A percentile compares a stretch with the other conserved stretches of the same genome.
Conservation (phyloP, 768 basidiomycete species). For the Rhodotorula babjevae region DNA sequence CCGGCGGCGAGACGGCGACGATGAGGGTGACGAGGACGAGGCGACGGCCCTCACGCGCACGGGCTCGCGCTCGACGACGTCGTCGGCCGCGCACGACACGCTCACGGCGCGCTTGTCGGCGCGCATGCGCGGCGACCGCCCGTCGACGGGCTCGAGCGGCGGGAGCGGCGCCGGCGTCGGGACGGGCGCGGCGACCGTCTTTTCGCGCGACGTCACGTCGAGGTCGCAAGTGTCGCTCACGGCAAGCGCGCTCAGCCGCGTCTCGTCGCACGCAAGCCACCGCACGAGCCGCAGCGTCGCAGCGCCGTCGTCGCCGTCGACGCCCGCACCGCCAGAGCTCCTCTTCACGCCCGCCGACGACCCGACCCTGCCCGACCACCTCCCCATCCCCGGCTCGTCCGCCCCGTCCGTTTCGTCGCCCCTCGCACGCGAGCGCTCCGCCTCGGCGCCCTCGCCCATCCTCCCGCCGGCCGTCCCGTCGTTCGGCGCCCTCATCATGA, state of each 20-base stretch:
- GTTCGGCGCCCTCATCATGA: conserved; percentile 11
- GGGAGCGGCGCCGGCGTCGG: too few relatives aligned
- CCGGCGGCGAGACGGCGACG: background rate
- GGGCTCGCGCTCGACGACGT: conserved; percentile 13
- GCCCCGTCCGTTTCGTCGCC: background rate
- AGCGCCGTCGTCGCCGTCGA: background rate
- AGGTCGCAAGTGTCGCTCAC: conserved; percentile 13
- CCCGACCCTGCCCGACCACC: conserved; percentile 16
- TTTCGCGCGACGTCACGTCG: conserved; percentile 10
- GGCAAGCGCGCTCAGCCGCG: conserved; percentile 6
- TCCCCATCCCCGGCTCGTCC: conserved; percentile 5
- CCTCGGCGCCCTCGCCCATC: background rate
- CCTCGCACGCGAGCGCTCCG: background rate
- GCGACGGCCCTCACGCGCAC: conserved; percentile 22
- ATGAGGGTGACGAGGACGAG: conserved; percentile 16
- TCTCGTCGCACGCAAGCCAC: background rate
- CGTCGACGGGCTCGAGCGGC: too few relatives aligned
- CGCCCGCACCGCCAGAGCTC: conserved; percentile 1
- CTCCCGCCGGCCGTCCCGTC: background rate
- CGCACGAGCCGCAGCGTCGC: background rate
- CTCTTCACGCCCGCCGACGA: conserved; percentile 34
- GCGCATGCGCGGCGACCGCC: too few relatives aligned
- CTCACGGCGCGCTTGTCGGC: conserved; percentile 22
- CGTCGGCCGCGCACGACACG: conserved; percentile 12
- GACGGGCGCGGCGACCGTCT: conserved; percentile 25